Conservation (phyloP, 169 alveolate genomes). For the Plasmodium ovale region DNA sequence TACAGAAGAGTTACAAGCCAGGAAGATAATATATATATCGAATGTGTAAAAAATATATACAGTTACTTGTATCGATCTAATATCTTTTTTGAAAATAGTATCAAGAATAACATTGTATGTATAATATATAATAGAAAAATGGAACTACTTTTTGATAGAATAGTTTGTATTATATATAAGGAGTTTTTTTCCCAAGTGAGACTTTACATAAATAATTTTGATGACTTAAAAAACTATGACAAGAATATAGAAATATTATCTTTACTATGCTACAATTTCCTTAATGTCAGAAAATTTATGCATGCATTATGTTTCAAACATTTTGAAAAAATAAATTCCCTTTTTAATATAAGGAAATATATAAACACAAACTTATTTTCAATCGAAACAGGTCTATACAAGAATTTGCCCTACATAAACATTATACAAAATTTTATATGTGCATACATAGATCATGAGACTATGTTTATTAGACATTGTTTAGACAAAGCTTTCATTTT, state of each 20-base stretch:
- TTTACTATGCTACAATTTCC: slow-evolving; percentile 50
- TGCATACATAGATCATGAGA: slow-evolving; percentile 49
- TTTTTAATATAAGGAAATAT: slow-evolving; percentile 25
- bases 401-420: slow-evolving; percentile 54
- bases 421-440: slow-evolving; percentile 51
- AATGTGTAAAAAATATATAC: slow-evolving; percentile 54
- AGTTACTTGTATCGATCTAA: slow-evolving; percentile 37
- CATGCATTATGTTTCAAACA: slow-evolving; percentile 14
- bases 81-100: slow-evolving; percentile 26
- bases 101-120: slow-evolving; percentile 37
- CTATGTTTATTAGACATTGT: slow-evolving; percentile 33
- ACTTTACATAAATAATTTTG: slow-evolving; percentile 21
- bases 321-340: slow-evolving; percentile 8
- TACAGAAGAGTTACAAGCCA: slow-evolving; percentile 28
- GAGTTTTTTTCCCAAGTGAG: slow-evolving; percentile 8
- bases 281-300: slow-evolving; percentile 38
- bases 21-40: slow-evolving; percentile 65
- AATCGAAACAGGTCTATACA: slow-evolving; percentile 21
- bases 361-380: slow-evolving; percentile 67
- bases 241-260: slow-evolving; percentile 68
- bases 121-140: slow-evolving; percentile 71
- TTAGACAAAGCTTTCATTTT: slow-evolving; percentile 63
- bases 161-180: slow-evolving; percentile 19
- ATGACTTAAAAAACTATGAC: slow-evolving; percentile 64
- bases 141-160: slow-evolving; percentile 36